A percentile compares a stretch with the other conserved stretches of the same genome.
phyloP scores from a whole-genome alignment of 768 basidiomycete species.

The Phlegmacium glaucopus region DNA sequence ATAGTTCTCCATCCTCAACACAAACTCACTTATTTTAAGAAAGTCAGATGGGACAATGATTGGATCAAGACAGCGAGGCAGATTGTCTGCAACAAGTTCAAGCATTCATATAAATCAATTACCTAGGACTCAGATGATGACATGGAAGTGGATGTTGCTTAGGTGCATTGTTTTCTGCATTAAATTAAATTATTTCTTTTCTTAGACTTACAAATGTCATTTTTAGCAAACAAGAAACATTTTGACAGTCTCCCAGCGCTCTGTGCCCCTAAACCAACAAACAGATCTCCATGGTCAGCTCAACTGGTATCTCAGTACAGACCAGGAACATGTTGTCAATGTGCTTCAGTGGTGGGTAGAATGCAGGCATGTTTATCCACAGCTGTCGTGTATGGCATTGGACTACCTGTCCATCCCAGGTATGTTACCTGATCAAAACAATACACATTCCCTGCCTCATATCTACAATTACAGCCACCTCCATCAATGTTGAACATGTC shows the following conservation, averaged over 20 bases:
- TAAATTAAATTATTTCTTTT: neutral
- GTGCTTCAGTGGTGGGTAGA: slow-evolving; percentile 29
- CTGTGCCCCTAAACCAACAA: slow-evolving; percentile 9
- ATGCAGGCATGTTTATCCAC: slow-evolving; percentile 17
- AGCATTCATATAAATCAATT: slow-evolving; percentile 5
- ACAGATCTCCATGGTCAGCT: slow-evolving; percentile 20
- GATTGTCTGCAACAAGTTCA: slow-evolving; percentile 10
- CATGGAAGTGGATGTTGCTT: neutral
- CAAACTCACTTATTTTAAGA: slow-evolving; percentile 19
- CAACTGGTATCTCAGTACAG: slow-evolving; percentile 22
- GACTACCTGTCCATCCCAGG: slow-evolving; percentile 30
- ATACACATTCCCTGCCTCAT: neutral
- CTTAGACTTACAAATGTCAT: too few relatives aligned
- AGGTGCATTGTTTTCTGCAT: neutral
- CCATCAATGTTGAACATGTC: slow-evolving; percentile 24
- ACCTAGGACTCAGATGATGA: neutral
- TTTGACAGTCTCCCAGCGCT: slow-evolving; percentile 25
- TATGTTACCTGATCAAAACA: slow-evolving; percentile 11
- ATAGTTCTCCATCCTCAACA: slow-evolving; percentile 17
- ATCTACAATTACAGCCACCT: slow-evolving; percentile 24
- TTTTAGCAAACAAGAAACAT: slow-evolving; percentile 12
- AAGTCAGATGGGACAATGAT: slow-evolving; percentile 12
- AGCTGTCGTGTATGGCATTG: slow-evolving; percentile 29
- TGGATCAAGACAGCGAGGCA: slow-evolving; percentile 15
- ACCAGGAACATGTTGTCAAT: slow-evolving; percentile 20